Percentiles rank a stretch among this genome's conserved stretches.
Conservation (phyloP, 2,329 filamentous ascomycete genomes). For the Catunica adiposa region DNA sequence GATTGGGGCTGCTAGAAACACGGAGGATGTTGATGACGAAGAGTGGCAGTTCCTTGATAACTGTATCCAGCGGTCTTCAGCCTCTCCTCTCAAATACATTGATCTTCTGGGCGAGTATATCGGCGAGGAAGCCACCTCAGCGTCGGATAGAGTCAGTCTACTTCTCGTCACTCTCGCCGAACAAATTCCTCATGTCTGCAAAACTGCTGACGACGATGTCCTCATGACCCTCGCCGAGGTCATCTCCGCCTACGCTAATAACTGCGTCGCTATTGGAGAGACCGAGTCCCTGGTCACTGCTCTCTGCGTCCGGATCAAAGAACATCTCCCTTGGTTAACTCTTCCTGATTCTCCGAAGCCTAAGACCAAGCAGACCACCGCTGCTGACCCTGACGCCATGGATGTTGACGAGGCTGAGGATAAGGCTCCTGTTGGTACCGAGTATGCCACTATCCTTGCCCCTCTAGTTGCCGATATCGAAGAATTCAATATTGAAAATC, state of each 20-base stretch:
- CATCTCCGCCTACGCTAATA: conserved; percentile 39
- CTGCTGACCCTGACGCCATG: neutral
- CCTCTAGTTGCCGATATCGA: neutral
- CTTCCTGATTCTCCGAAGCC: conserved; percentile 6
- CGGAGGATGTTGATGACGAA: conserved; percentile 21
- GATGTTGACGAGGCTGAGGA: conserved; percentile 1
- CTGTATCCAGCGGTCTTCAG: conserved; percentile 58
- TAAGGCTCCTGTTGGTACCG: neutral
- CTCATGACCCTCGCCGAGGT: conserved; percentile 37
- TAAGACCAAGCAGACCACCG: neutral
- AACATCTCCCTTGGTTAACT: conserved; percentile 18
- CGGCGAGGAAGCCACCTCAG: conserved; percentile 19
- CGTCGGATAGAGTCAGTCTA: conserved; percentile 31
- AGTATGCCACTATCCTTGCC: conserved; percentile 6
- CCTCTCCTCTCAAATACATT: conserved; percentile 67
- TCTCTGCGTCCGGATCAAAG: conserved; percentile 21
- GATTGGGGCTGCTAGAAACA: conserved; percentile 11
- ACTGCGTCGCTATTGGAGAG: conserved; percentile 36
- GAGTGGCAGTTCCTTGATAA: conserved; percentile 67
- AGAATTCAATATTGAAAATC: conserved; percentile 30
- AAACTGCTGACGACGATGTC: conserved; percentile 28
- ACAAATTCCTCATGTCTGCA: conserved; percentile 56
- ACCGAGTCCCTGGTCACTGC: conserved; percentile 18
- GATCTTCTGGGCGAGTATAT: conserved; percentile 43
- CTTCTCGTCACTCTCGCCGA: conserved; percentile 55